Base-by-base conservation (phyloP, 371 early-diverging fungal species). In the Mortierella sp. region DNA sequence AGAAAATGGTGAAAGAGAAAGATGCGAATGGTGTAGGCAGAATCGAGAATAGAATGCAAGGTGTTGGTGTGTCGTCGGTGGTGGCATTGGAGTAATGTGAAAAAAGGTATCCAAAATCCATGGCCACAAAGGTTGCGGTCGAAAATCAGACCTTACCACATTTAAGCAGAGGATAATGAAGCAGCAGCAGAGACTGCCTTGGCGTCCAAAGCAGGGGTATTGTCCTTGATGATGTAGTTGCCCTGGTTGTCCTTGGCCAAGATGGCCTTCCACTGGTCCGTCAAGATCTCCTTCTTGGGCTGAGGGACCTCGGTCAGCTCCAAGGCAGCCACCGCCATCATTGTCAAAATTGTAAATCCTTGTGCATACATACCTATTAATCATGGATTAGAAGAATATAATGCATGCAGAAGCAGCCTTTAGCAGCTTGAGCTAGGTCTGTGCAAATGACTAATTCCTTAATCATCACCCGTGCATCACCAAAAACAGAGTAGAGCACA, bases 251-350 rank as follows among this genome's bases (percentile, higher is more conserved):
- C 87, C 79, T 83, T 87, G 74, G 87, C 87, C 47, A 87, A 31
- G 70, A 87, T 83, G 3, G 87, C 87, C 79, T 87, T 87, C 87
- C 87, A 87, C 48, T 87, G 78, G 63, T 87, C 87, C 2, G 87
- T 87, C 76, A 87, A n/a, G 44, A 78, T 52, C 48, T 80, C 83
- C 77, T 83, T 75, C 79, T 83, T 75, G 73, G 75, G 74, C 19
- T 19, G 28, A 14, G 87, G 83, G 16, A 65, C 47, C 1, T 87
- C 87, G 1, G 87, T 83, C 79, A 87, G 52, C 70, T 87, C 87
- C 28, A 87, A 44, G 21, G 87, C 87, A 21, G 87, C 87, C 42
- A 87, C 87, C 21, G 79, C 83, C 83, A 87, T 75, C 87, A 87
- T 87, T 48, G 83, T 83, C 77, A 87, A 73, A 52, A 87, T 73